Evolutionary conservation across 345 rosid genomes (phyloP).

Genomic region (Zanthoxylum bungeanum): DNA sequence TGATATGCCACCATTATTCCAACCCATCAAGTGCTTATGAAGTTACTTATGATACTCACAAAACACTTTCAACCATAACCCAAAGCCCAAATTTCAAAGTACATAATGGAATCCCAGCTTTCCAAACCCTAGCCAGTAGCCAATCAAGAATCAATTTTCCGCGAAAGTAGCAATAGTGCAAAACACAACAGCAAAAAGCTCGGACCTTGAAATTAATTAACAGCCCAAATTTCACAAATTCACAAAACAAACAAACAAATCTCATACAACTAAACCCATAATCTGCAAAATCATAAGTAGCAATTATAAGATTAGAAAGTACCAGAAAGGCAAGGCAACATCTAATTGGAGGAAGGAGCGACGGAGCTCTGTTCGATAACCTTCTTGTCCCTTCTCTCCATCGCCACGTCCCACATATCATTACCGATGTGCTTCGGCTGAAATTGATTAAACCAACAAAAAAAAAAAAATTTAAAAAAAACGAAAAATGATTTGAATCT

Average conservation of each 20-base stretch:
- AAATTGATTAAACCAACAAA: constrained; percentile 4
- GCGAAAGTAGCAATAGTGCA: no score
- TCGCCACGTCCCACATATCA: constrained; percentile 90
- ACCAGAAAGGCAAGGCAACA: neutral
- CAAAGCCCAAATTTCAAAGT: no score
- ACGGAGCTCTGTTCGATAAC: constrained; percentile 45
- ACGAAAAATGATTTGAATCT: constrained; percentile 8
- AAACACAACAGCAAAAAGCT: no score
- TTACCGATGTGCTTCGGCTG: constrained; percentile 91
- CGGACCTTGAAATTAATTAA: neutral
- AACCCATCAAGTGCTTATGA: no score
- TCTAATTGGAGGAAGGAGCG: constrained; percentile 48
- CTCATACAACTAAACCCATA: neutral
- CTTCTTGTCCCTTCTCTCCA: constrained; percentile 92
- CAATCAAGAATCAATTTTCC: neutral
- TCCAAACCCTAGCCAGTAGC: neutral
- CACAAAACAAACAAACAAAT: neutral
- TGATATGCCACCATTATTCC: no score
- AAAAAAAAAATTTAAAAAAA: neutral
- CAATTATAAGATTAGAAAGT: neutral
- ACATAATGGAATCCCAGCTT: neutral
- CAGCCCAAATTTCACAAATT: neutral
- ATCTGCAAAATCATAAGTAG: neutral
- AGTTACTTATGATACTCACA: neutral
- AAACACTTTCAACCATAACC: neutral